phyloP scores from a whole-genome alignment of 208 protist genomes.

The Leishmania amazonensis region DNA sequence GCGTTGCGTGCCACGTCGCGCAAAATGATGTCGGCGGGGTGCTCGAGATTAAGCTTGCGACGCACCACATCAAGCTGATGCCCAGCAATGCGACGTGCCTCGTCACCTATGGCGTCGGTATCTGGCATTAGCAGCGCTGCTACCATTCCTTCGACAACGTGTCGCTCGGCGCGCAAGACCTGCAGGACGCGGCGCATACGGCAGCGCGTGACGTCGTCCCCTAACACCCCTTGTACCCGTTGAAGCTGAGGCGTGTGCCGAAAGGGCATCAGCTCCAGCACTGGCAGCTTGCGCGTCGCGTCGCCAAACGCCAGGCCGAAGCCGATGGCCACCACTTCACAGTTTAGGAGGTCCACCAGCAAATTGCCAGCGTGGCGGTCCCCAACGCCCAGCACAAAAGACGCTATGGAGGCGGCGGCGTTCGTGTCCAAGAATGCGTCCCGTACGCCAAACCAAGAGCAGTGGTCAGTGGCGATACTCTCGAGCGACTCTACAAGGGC shows the following conservation, averaged over 20 bases:
- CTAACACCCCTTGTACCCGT: conserved; percentile 70
- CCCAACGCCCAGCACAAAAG: conserved; percentile 93
- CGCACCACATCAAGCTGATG: conserved; percentile 27
- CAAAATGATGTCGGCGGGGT: conserved; percentile 26
- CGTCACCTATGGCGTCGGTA: background rate
- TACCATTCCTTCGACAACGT: conserved; percentile 67
- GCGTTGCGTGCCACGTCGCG: conserved; percentile 12
- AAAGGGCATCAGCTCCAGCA: conserved; percentile 96
- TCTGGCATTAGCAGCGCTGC: conserved; percentile 9
- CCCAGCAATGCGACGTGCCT: conserved; percentile 46
- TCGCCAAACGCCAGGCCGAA: conserved; percentile 95
- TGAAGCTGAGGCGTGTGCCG: conserved; percentile 89
- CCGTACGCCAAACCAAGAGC: conserved; percentile 72
- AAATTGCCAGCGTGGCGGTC: conserved; percentile 95
- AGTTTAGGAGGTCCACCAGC: conserved; percentile 68
- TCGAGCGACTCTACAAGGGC: conserved; percentile 26
- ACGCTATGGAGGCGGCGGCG: conserved; percentile 60
- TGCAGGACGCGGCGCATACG: conserved; percentile 65
- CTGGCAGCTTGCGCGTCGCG: conserved; percentile 76
- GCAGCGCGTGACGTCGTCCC: conserved; percentile 43
- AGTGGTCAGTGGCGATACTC: conserved; percentile 41
- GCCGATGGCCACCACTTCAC: conserved; percentile 93
- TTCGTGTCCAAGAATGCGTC: conserved; percentile 72
- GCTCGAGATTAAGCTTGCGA: conserved; percentile 39
- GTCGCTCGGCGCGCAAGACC: conserved; percentile 51